phyloP scores from a whole-genome alignment of 352 stramenopile species.

The Phytophthora tentaculata region DNA sequence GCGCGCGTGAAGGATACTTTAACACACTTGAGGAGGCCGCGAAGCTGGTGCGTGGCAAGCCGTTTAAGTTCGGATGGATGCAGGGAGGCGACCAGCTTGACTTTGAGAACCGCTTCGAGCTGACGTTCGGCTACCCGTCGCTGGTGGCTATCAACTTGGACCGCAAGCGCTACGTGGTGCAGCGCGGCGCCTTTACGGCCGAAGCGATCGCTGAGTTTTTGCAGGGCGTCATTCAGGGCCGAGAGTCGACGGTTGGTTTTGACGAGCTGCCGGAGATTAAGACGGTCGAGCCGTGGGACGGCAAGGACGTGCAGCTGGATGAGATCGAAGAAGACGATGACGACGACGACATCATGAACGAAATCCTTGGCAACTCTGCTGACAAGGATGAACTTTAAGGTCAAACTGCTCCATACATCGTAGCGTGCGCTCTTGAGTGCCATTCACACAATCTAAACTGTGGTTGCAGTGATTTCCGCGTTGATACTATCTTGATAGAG shows the following conservation, averaged over 20 bases:
- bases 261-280: slow-evolving; percentile 66
- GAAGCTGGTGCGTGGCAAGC: slow-evolving; percentile 89
- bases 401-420: slow-evolving; percentile 20
- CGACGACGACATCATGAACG: slow-evolving; percentile 88
- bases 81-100: slow-evolving; percentile 86
- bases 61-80: slow-evolving; percentile 93
- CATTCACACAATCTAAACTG: slow-evolving; percentile 17
- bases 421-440: slow-evolving; percentile 11
- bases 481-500: no score
- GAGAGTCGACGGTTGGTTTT: slow-evolving; percentile 68
- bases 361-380: slow-evolving; percentile 67
- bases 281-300: slow-evolving; percentile 79
- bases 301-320: slow-evolving; percentile 79
- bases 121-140: slow-evolving; percentile 93
- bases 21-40: slow-evolving; percentile 77
- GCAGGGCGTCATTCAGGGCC: slow-evolving; percentile 72
- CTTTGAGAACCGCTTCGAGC: slow-evolving; percentile 86
- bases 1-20: slow-evolving; percentile 86
- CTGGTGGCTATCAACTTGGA: slow-evolving; percentile 90
- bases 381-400: slow-evolving; percentile 85
- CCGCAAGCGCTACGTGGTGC: slow-evolving; percentile 84
- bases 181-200: slow-evolving; percentile 74
- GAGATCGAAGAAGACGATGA: slow-evolving; percentile 83
- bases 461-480: no score
- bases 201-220: slow-evolving; percentile 80